Evolutionary conservation across 2,329 filamentous ascomycete species (phyloP).

Genomic region (Diaporthe longicolla): DNA sequence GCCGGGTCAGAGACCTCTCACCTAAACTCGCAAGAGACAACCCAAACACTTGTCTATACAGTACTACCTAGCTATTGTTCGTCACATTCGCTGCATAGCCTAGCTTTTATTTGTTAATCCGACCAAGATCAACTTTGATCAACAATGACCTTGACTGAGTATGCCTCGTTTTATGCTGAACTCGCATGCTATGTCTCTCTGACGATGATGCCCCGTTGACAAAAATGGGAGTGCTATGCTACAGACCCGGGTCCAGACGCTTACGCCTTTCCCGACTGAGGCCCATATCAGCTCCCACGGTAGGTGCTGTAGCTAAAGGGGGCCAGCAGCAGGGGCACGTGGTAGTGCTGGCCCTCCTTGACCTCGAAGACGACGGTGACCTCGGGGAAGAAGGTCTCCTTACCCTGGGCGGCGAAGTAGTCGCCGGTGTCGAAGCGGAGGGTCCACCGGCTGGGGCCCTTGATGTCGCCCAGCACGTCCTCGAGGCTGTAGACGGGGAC

Average conservation of each 20-base stretch:
- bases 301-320: slow-evolving; percentile 89
- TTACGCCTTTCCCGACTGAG: not conserved
- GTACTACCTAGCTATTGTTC: slow-evolving; percentile 32
- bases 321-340: slow-evolving; percentile 83
- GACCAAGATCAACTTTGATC: not conserved
- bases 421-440: slow-evolving; percentile 79
- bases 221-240: not conserved
- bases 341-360: slow-evolving; percentile 75
- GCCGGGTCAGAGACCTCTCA: slow-evolving; percentile 3
- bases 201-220: not conserved
- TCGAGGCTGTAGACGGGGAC: slow-evolving; percentile 71
- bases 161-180: not conserved
- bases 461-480: slow-evolving; percentile 64
- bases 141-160: not conserved
- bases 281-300: slow-evolving; percentile 74
- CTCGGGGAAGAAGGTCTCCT: slow-evolving; percentile 72
- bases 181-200: not conserved
- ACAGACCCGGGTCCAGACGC: not conserved
- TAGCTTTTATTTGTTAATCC: slow-evolving; percentile 37
- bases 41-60: slow-evolving; percentile 17
- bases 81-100: slow-evolving; percentile 37
- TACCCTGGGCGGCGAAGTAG: slow-evolving; percentile 76
- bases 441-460: slow-evolving; percentile 71
- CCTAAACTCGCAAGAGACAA: not conserved
- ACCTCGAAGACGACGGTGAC: slow-evolving; percentile 69